Evolutionary conservation across 2,329 filamentous ascomycete species (phyloP), one percentile per base, ranked within the genome.

Genomic region (Diaporthe sp.): DNA sequence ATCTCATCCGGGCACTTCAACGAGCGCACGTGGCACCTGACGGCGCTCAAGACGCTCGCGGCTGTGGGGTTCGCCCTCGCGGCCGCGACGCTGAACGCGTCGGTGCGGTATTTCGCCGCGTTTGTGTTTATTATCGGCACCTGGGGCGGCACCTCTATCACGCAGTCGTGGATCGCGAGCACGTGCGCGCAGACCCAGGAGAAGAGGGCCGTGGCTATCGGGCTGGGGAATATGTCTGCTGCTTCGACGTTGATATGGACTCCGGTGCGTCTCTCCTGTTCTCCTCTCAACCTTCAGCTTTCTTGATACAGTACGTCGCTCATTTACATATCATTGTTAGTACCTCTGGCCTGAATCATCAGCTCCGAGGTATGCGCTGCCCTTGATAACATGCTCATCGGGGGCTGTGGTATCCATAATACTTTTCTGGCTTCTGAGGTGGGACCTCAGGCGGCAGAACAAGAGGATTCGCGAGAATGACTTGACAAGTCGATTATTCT

Each of bases 11-110:
- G 86, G 0, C 82, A 81, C 6, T 83, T 84, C 77, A 85, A 88
- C 71, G 86, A 88, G 75, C 82, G 86, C 28, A 87, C 85, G 0
- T 87, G 84, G 85, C 86, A 88, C 75, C 84, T 86, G 33, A 86
- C 85, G 0, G 72, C 81, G 10, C 82, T 83, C 12, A 87, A 87
- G 71, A 57, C 80, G 4, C 73, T 85, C 40, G 86, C 85, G 1
- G 80, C 86, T 0, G 72, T 83, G 5, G 85, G 85, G 1, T 85
- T 85, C 76, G 72, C 84, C 15, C 72, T 80, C 4, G 77, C 77
- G 12, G 76, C 74, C 75, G 64, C 79, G 57, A 73, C 81, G 54
- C 52, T 81, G 74, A 57, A 84, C 75, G 50, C 80, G 12, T 77
- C 77, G 0, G 81, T 77, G 5, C 78, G 82, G 9, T 60, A 55